phyloP scores from a whole-genome alignment of 352 stramenopile genomes.

The Pythium apleroticum region DNA sequence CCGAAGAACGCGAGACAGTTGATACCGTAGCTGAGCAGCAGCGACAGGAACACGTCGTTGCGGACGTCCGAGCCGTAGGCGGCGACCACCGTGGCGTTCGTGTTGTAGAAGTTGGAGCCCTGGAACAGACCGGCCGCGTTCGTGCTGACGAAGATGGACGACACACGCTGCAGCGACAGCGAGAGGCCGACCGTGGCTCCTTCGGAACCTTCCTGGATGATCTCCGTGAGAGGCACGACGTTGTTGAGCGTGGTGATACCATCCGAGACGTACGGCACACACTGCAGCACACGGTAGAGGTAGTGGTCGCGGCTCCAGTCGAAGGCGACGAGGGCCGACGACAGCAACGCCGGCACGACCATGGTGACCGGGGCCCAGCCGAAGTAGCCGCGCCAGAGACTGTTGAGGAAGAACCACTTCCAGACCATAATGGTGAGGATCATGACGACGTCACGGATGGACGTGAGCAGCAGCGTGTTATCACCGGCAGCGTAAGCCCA shows the following conservation, averaged over 20 bases:
- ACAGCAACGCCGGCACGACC: constrained; percentile 51
- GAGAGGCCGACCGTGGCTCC: constrained; percentile 57
- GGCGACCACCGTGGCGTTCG: constrained; percentile 25
- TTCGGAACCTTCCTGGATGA: constrained; percentile 65
- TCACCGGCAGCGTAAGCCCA: constrained; percentile 42
- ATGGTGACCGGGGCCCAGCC: constrained; percentile 45
- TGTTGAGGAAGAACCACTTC: constrained; percentile 62
- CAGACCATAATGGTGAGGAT: constrained; percentile 52
- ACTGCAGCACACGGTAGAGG: constrained; percentile 57
- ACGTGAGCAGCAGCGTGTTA: constrained; percentile 44
- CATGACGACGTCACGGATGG: constrained; percentile 56
- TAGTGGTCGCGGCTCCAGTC: constrained; percentile 52
- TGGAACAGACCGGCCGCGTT: constrained; percentile 46
- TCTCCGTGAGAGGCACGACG: constrained; percentile 63
- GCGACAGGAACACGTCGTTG: constrained; percentile 49
- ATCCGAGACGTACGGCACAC: constrained; percentile 47
- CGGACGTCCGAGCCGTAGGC: constrained; percentile 35
- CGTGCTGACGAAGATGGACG: constrained; percentile 61
- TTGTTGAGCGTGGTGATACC: constrained; percentile 54
- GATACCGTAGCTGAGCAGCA: constrained; percentile 52
- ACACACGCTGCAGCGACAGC: constrained; percentile 54
- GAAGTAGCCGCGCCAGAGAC: constrained; percentile 56
- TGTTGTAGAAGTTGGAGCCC: constrained; percentile 49
- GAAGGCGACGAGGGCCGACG: constrained; percentile 39
- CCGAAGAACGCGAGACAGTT: constrained; percentile 56